Base-by-base conservation (phyloP, 116 monocot genomes). In the Trichopus zeylanicus region DNA sequence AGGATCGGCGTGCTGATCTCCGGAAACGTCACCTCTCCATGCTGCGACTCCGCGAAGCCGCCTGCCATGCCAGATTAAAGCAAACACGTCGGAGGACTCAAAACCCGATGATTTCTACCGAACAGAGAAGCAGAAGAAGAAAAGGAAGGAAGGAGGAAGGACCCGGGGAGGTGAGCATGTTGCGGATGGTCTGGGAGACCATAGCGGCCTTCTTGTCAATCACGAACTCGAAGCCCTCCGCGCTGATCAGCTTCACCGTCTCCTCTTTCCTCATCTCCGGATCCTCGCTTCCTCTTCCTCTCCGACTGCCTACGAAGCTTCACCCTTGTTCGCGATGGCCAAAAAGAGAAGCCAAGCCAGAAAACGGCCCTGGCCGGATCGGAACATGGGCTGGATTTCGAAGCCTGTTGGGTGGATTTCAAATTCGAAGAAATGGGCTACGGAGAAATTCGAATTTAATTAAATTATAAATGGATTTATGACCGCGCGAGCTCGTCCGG, bases 131-230 rank as follows among this genome's bases (percentile, higher is more conserved):
- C 3, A 42, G 47, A 48, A n/a, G n/a, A n/a, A 18, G 11, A 37
- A 22, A 15, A 5, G 27, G 30, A 62, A 38, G n/a, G 9, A 4
- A 26, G 32, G 23, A 19, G 13, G 31, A 22, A 11, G 18, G 33
- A 93, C 95, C 95, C 51, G 95, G 97, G 12, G 87, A 97, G 19
- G 91, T 91, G 67, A 97, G 84, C 97, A 97, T 90, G 77, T 87
- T 90, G 35, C 90, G 80, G 37, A 91, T 83, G 59, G 91, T 97
- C 27, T 90, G 75, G 18, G 97, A 97, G 56, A 97, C 97, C 90
- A 91, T 87, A 64, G 91, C 87, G 12, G 97, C 91, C 67, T 83
- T 70, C 84, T 81, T 87, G 55, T 82, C 79, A 67, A 97, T 57
- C 33, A 97, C 75, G 67, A 90, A 97, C 64, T 97, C 97, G 84